phyloP scores from a whole-genome alignment of 352 stramenopile species.

The Discostella stelligera region DNA sequence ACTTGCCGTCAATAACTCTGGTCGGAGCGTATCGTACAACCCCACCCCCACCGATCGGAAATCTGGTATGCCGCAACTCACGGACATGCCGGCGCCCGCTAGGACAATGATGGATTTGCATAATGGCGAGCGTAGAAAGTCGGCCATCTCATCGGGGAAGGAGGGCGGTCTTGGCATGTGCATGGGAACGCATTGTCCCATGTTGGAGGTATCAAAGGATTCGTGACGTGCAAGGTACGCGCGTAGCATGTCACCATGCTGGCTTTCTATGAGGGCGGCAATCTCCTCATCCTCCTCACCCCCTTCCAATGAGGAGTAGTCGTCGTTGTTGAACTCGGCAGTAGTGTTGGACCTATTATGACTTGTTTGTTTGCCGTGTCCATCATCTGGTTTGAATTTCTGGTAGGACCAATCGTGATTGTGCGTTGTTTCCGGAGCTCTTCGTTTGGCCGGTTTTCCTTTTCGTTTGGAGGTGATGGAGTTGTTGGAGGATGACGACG shows the following conservation, averaged over 20 bases:
- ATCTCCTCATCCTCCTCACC: constrained; percentile 4
- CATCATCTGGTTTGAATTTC: neutral
- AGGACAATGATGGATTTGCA: constrained; percentile 75
- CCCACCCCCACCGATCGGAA: constrained; percentile 72
- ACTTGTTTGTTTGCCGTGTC: neutral
- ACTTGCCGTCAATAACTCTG: constrained; percentile 67
- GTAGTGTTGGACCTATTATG: neutral
- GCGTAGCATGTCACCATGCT: constrained; percentile 20
- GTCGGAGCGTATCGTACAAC: constrained; percentile 75
- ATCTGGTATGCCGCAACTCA: constrained; percentile 75
- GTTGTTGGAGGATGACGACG: neutral
- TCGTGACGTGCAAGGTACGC: constrained; percentile 29
- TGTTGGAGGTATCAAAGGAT: constrained; percentile 37
- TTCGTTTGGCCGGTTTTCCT: neutral
- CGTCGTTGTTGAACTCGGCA: constrained; percentile 16
- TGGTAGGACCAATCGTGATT: no score
- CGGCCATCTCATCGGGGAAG: constrained; percentile 55
- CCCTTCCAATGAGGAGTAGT: no score
- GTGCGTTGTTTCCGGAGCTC: no score
- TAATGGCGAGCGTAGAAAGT: constrained; percentile 64
- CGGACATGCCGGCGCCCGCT: constrained; percentile 74
- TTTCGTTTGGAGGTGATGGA: constrained; percentile 18
- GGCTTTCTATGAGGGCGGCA: constrained; percentile 29
- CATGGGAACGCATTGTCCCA: constrained; percentile 40
- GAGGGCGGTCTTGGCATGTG: constrained; percentile 36